phyloP scores from a whole-genome alignment of 768 basidiomycete genomes.

The Collybiopsis luxurians region DNA sequence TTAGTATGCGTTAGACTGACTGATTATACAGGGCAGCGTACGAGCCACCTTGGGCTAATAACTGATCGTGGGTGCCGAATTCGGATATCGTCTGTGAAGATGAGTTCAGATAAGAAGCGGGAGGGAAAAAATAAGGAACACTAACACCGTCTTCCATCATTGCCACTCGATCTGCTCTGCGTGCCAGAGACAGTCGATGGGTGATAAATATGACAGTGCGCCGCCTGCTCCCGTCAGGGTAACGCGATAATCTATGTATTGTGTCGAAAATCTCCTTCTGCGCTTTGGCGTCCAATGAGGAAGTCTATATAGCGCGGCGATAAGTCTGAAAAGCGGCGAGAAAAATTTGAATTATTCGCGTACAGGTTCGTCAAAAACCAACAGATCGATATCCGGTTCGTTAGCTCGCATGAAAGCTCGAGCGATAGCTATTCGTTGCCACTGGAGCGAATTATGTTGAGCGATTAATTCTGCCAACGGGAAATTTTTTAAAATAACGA shows the following conservation, averaged over 20 bases:
- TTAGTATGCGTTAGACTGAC: constrained; percentile 45
- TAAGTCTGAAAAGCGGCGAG: constrained; percentile 1
- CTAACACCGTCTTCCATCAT: constrained; percentile 79
- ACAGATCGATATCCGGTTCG: constrained; percentile 70
- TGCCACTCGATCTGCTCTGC: constrained; percentile 81
- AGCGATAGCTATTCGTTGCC: constrained; percentile 85
- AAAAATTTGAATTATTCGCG: constrained; percentile 21
- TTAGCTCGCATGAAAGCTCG: constrained; percentile 84
- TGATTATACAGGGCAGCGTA: constrained; percentile 72
- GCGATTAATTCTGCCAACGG: background rate
- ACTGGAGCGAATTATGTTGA: constrained; percentile 39
- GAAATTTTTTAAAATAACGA: constrained; percentile 16
- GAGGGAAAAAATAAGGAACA: constrained; percentile 11
- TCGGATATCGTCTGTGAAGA: constrained; percentile 62
- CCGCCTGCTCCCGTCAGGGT: constrained; percentile 46
- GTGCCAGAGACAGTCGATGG: constrained; percentile 77
- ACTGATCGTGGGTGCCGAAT: constrained; percentile 71
- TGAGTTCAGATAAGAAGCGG: constrained; percentile 15
- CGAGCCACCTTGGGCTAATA: constrained; percentile 55
- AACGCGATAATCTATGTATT: constrained; percentile 61
- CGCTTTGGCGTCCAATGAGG: constrained; percentile 75
- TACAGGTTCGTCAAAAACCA: constrained; percentile 86
- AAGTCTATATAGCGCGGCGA: constrained; percentile 47
- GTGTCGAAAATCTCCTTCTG: constrained; percentile 80
- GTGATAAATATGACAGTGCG: constrained; percentile 83